Evolutionary conservation across 164 flowering plant species (phyloP), one percentile per base, ranked within the genome.

Genomic region (Magnolia changhungtana): DNA sequence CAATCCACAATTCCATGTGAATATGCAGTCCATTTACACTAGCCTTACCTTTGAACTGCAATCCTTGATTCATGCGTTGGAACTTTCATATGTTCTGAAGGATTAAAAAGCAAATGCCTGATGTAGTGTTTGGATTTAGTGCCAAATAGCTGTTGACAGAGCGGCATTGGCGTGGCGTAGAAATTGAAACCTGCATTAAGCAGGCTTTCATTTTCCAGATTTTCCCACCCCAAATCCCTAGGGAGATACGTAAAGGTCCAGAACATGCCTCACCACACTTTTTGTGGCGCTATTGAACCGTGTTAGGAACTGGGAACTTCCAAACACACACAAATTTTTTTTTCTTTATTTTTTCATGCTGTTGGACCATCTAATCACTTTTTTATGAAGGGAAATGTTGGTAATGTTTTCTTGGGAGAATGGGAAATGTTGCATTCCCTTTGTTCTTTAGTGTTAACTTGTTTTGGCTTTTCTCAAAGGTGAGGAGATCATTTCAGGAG

Each of bases 401-500:
- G 61, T 16, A 55, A 55, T 11, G 18, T 55, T 55, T 37, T 37
- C 45, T 37, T 37, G 45, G 45, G 45, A 37, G 45, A 37, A 37
- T 37, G 45, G 45, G 45, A 37, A 37, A 55, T 11, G 61, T 55
- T 55, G 61, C 61, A 55, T 16, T 55, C 13, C 14, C 4, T 55
- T 55, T 55, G 61, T 11, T 55, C 61, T 55, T 0, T 13, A 55
- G 61, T 55, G 6, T 37, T 37, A 14, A 9, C 61, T 55, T 55
- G 19, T 55, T 2, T 16, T 55, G 45, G 61, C 0, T 0, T 11
- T 55, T 55, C 16, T 11, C 0, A 1, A 52, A 95, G 98, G 99
- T 37, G 99, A 96, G 89, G 99, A 96, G 80, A 96, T 96, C 6
- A 92, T 96, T 50, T 96, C 99, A 0, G 99, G 99, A 75, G 98